These are phyloP conservation scores for Dothiorella sarmentorum DNA, from an alignment of 2,329 filamentous ascomycete species.

Conservation along the genomic window DNA sequence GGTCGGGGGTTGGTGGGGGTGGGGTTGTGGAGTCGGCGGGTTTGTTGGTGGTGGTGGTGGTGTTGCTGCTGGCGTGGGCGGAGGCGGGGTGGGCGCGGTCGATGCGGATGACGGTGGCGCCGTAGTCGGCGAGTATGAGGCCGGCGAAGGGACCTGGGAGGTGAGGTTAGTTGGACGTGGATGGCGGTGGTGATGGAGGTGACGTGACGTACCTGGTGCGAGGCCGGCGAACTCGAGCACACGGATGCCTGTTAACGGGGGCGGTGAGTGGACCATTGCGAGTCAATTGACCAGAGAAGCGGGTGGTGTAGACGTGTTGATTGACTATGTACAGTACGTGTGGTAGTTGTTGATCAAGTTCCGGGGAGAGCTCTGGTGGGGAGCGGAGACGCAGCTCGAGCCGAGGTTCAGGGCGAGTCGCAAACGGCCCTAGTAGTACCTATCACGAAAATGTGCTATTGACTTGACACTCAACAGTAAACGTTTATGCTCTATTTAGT, in stretches of 20 bases:
- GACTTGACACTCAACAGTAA: too few relatives aligned
- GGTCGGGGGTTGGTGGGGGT: slow-evolving; percentile 60
- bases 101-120: slow-evolving; percentile 81
- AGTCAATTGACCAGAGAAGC: background rate
- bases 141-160: slow-evolving; percentile 76
- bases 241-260: slow-evolving; percentile 56
- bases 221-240: slow-evolving; percentile 66
- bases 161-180: background rate
- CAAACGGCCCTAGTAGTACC: too few relatives aligned
- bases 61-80: slow-evolving; percentile 27
- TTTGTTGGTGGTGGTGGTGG: slow-evolving; percentile 58
- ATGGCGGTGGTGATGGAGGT: background rate
- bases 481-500: too few relatives aligned
- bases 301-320: background rate
- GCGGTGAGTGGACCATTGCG: slow-evolving; percentile 26
- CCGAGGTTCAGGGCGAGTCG: too few relatives aligned
- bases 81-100: slow-evolving; percentile 58
- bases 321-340: background rate
- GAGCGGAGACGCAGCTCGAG: slow-evolving; percentile 3
- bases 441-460: too few relatives aligned
- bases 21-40: slow-evolving; percentile 29
- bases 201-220: slow-evolving; percentile 48
- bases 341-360: too few relatives aligned
- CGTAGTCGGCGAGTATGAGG: slow-evolving; percentile 79
- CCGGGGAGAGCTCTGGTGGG: background rate